Conservation (phyloP, 768 basidiomycete species). For the Rhizopogon vinicolor region DNA sequence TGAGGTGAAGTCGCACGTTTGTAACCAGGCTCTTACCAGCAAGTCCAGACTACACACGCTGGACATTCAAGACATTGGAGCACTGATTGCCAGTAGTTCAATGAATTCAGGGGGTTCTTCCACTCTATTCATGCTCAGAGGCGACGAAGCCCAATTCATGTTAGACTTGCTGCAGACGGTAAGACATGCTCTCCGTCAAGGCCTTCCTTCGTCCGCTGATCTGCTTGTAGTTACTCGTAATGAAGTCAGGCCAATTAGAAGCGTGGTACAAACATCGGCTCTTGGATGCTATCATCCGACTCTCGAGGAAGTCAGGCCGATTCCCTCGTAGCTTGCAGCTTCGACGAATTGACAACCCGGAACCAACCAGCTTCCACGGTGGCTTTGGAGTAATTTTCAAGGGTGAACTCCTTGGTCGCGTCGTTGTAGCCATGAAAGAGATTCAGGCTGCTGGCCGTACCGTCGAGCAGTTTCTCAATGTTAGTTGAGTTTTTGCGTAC, state of each 20-base stretch:
- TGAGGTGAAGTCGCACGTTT: conserved; percentile 12
- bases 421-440: conserved; percentile 26
- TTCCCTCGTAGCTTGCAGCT: conserved; percentile 25
- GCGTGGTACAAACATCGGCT: conserved; percentile 24
- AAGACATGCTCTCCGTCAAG: not conserved
- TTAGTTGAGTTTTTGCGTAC: conserved; percentile 9
- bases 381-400: conserved; percentile 17
- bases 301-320: conserved; percentile 23
- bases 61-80: conserved; percentile 21
- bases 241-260: conserved; percentile 16
- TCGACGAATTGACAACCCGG: conserved; percentile 8
- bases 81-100: conserved; percentile 14
- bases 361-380: conserved; percentile 15
- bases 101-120: too few species aligned
- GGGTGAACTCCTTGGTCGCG: conserved; percentile 19
- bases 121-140: too few species aligned
- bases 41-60: conserved; percentile 11
- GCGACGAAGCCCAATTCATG: not conserved
- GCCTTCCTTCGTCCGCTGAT: not conserved
- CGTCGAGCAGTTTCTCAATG: conserved; percentile 21
- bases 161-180: conserved; percentile 23
- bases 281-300: conserved; percentile 22
- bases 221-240: conserved; percentile 16
- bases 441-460: conserved; percentile 11
- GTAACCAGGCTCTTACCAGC: conserved; percentile 12